Evolutionary conservation across 345 rosid species (phyloP).

Genomic region (Moricandia moricandioides): DNA sequence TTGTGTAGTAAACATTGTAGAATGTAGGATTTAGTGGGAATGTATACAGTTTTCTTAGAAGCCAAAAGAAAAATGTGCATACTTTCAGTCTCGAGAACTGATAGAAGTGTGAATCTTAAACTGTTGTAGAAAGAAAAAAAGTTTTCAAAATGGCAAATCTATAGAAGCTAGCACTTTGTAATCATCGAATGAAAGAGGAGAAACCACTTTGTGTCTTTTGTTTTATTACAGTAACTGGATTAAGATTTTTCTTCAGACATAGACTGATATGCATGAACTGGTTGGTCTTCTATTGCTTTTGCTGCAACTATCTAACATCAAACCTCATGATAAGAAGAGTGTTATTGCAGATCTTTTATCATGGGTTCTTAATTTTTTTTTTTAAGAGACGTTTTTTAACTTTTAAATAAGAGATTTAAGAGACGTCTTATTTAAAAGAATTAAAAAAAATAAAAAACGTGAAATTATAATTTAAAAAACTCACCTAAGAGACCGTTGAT

Average conservation of each 20-base stretch:
- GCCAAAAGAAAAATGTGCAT: constrained; percentile 12
- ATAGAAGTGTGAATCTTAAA: constrained; percentile 13
- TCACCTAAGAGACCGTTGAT: too few species aligned
- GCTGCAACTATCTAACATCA: too few species aligned
- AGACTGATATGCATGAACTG: background rate
- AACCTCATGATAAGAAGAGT: too few species aligned
- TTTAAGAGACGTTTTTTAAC: too few species aligned
- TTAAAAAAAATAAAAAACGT: too few species aligned
- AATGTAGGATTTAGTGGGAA: constrained; percentile 18
- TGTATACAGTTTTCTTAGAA: constrained; percentile 26
- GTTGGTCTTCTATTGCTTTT: background rate
- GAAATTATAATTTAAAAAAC: too few species aligned
- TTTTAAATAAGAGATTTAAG: too few species aligned
- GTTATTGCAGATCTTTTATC: too few species aligned
- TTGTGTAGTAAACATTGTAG: constrained; percentile 24
- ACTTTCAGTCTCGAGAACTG: constrained; percentile 12
- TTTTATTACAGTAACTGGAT: background rate
- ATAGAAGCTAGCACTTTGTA: background rate
- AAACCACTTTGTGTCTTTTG: background rate
- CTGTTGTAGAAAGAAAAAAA: constrained; percentile 7
- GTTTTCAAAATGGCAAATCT: constrained; percentile 2
- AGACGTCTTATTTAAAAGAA: too few species aligned
- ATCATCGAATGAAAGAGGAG: background rate
- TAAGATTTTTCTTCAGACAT: background rate
- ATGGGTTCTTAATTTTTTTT: too few species aligned